phyloP scores from a whole-genome alignment of 768 basidiomycete species.

The Tricholomella constricta region DNA sequence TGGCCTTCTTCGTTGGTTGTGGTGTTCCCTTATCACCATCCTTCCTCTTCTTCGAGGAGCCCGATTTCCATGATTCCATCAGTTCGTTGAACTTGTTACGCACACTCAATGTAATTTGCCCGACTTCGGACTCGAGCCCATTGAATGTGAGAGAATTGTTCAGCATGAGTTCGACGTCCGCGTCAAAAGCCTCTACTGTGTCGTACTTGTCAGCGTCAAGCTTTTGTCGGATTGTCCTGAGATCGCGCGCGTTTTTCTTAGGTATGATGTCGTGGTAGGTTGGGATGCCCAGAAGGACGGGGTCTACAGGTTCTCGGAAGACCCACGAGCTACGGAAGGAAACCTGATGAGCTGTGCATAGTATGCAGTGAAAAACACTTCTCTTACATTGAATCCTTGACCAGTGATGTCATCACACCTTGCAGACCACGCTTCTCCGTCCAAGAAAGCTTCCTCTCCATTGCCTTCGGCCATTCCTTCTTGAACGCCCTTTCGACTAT shows the following conservation, averaged over 20 bases:
- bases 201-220: constrained; percentile 85
- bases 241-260: constrained; percentile 83
- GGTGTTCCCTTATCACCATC: constrained; percentile 65
- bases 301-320: constrained; percentile 89
- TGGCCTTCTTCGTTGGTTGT: constrained; percentile 70
- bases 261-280: constrained; percentile 88
- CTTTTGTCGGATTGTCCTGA: constrained; percentile 78
- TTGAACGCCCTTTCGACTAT: constrained; percentile 73
- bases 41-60: constrained; percentile 69
- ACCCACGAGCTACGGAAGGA: constrained; percentile 59
- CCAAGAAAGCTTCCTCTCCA: constrained; percentile 72
- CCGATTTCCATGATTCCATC: constrained; percentile 48
- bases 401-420: constrained; percentile 66
- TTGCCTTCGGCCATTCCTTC: constrained; percentile 83
- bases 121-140: constrained; percentile 79
- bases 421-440: constrained; percentile 80
- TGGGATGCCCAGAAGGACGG: constrained; percentile 78
- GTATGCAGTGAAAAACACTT: background rate
- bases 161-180: constrained; percentile 86
- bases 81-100: constrained; percentile 57
- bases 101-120: constrained; percentile 52
- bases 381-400: constrained; percentile 67
- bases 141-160: constrained; percentile 91
- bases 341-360: constrained; percentile 8
- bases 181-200: constrained; percentile 74